phyloP scores from a whole-genome alignment of 345 rosid species.

The Rhizophora mangle region DNA sequence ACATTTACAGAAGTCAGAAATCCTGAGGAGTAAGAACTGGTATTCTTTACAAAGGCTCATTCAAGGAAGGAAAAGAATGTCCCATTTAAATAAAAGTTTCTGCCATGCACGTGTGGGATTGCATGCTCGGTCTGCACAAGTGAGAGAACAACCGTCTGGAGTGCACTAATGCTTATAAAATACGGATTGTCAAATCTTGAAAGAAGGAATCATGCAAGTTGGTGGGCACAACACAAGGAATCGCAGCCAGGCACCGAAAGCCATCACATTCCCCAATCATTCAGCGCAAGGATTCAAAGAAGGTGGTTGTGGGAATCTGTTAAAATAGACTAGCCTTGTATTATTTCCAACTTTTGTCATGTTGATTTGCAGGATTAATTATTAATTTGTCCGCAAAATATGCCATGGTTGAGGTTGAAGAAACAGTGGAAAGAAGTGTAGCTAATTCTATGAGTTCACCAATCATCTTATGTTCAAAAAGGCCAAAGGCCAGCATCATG shows the following conservation, averaged over 20 bases:
- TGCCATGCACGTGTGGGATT: slow-evolving; percentile 9
- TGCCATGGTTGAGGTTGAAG: slow-evolving; percentile 15
- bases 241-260: slow-evolving; percentile 55
- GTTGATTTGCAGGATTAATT: background rate
- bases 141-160: background rate
- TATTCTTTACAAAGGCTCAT: background rate
- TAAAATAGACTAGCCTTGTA: slow-evolving; percentile 29
- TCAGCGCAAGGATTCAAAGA: slow-evolving; percentile 35
- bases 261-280: slow-evolving; percentile 37
- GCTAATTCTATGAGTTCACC: background rate
- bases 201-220: slow-evolving; percentile 35
- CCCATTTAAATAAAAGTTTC: background rate
- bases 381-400: slow-evolving; percentile 20
- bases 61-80: slow-evolving; percentile 12
- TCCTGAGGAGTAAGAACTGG: too few relatives aligned
- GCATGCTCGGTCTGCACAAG: background rate
- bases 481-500: slow-evolving; percentile 12
- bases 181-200: slow-evolving; percentile 9
- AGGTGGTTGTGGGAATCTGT: slow-evolving; percentile 36
- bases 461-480: slow-evolving; percentile 7
- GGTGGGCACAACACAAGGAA: slow-evolving; percentile 40
- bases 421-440: slow-evolving; percentile 18
- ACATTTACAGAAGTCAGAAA: too few relatives aligned
- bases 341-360: slow-evolving; percentile 12
- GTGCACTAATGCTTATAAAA: slow-evolving; percentile 12